These are phyloP conservation scores for Lasiosphaeris hirsuta DNA, from an alignment of 495 filamentous ascomycete genomes.

Conservation along the genomic window DNA sequence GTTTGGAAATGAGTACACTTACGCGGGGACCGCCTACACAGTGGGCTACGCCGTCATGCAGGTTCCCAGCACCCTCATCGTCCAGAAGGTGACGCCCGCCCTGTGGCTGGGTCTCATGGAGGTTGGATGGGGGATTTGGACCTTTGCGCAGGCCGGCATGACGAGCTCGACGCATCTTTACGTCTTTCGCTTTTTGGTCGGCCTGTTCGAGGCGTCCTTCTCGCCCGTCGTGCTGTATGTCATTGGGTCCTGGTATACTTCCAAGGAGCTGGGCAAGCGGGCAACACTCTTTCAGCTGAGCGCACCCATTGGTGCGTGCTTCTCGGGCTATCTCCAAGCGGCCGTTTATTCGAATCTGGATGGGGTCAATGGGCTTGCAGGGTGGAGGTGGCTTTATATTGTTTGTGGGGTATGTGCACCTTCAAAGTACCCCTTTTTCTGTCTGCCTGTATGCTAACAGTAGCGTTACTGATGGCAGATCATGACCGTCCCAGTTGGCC, in stretches of 20 bases:
- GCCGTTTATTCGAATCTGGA: conserved; percentile 49
- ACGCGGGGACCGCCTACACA: conserved; percentile 43
- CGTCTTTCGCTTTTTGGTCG: conserved; percentile 62
- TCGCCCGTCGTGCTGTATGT: conserved; percentile 60
- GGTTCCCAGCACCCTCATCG: conserved; percentile 53
- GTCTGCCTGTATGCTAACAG: not conserved
- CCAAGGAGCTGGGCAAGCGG: conserved; percentile 57
- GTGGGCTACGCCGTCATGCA: conserved; percentile 49
- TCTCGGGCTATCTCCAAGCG: conserved; percentile 51
- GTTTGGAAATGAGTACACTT: conserved; percentile 33
- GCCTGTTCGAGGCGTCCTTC: conserved; percentile 51
- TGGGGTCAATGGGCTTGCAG: conserved; percentile 42
- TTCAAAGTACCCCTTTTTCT: not conserved
- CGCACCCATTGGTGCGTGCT: conserved; percentile 42
- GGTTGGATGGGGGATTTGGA: conserved; percentile 54
- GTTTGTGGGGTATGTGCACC: not conserved
- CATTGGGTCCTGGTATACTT: conserved; percentile 60
- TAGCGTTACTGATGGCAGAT: not conserved
- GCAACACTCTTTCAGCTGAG: conserved; percentile 47
- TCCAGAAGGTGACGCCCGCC: conserved; percentile 52
- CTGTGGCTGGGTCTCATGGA: conserved; percentile 56
- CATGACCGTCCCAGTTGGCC: conserved; percentile 51
- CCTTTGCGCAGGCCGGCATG: conserved; percentile 52
- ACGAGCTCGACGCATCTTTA: conserved; percentile 49
- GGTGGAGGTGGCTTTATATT: conserved; percentile 51